phyloP scores from a whole-genome alignment of 805 yeast species.

The Ogataea nitratoaversa region DNA sequence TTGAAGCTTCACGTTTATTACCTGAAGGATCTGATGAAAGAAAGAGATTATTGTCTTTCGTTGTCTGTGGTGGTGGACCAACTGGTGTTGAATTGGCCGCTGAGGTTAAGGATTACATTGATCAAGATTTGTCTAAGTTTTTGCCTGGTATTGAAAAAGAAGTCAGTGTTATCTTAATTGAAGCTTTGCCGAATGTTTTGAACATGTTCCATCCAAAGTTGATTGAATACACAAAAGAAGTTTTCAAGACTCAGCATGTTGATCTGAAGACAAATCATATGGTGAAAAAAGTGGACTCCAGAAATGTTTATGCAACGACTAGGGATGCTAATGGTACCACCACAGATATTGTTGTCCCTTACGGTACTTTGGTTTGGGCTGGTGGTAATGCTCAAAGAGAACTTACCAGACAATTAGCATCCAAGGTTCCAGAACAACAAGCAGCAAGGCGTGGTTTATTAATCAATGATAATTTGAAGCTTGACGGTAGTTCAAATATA shows the following conservation, averaged over 20 bases:
- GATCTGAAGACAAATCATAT: constrained; percentile 76
- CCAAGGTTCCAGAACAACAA: constrained; percentile 67
- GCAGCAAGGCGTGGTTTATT: constrained; percentile 86
- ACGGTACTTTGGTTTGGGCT: constrained; percentile 94
- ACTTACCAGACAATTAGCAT: constrained; percentile 60
- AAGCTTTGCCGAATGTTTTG: constrained; percentile 86
- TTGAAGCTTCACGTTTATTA: constrained; percentile 80
- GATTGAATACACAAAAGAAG: constrained; percentile 73
- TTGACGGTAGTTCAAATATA: constrained; percentile 73
- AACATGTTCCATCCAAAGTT: constrained; percentile 64
- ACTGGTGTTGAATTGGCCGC: constrained; percentile 97
- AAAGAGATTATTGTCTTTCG: constrained; percentile 75
- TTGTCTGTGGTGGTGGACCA: constrained; percentile 97
- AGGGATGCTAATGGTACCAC: constrained; percentile 65
- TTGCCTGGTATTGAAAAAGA: constrained; percentile 80
- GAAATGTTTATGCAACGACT: constrained; percentile 62
- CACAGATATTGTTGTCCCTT: constrained; percentile 58
- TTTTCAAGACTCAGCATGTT: constrained; percentile 62
- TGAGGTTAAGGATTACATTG: constrained; percentile 88
- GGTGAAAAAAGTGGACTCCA: constrained; percentile 77
- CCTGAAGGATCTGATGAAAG: constrained; percentile 71
- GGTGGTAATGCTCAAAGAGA: constrained; percentile 91
- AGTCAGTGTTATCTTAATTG: constrained; percentile 76
- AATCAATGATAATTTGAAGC: constrained; percentile 73
- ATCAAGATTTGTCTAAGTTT: constrained; percentile 85